Evolutionary conservation across 768 basidiomycete genomes (phyloP), one percentile per base, ranked within the genome.

Genomic region (Tylopilus cervinicoccineus): DNA sequence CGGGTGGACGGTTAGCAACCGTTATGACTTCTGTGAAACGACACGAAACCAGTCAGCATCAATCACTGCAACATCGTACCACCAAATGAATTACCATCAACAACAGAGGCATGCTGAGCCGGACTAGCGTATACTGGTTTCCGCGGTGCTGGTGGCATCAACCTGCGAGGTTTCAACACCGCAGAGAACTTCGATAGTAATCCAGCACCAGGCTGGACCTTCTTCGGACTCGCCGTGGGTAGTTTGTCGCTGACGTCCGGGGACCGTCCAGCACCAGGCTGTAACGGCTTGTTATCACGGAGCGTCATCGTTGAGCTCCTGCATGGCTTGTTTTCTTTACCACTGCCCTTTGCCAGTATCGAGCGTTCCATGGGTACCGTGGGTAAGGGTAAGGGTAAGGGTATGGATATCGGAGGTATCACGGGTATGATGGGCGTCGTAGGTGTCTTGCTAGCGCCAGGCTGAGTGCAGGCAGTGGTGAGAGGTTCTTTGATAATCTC

Each of bases 321-420:
- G 38, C 36, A 33, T 31, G 46, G 2, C 19, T 26, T 37, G 33
- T 61, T 61, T 42, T 62, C 62, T 32, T 64, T 55, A 20, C 40
- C 40, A 40, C 37, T 45, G 24, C 42, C 26, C 11, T 36, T 54
- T 28, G 41, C n/a, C 16, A 32, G 22, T 34, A 37, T 50, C n/a
- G 9, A 3, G 44, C 45, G 46, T 23, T 17, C 47, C 52, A 45
- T 41, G 26, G 46, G 40, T 32, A 48, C 41, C 34, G 17, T 28
- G 16, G 44, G 40, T 32, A 38, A 27, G 12, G 51, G 45, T 45
- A 56, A 44, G 8, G 14, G n/a, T n/a, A n/a, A n/a, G n/a, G n/a
- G n/a, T n/a, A n/a, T 43, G 24, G 50, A 43, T 19, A 19, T 47
- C 27, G 27, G 11, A 22, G 41, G 32, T 32, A 47, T 43, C 33